phyloP scores from a whole-genome alignment of 129 eudicot genomes.

The Lonicera japonica region DNA sequence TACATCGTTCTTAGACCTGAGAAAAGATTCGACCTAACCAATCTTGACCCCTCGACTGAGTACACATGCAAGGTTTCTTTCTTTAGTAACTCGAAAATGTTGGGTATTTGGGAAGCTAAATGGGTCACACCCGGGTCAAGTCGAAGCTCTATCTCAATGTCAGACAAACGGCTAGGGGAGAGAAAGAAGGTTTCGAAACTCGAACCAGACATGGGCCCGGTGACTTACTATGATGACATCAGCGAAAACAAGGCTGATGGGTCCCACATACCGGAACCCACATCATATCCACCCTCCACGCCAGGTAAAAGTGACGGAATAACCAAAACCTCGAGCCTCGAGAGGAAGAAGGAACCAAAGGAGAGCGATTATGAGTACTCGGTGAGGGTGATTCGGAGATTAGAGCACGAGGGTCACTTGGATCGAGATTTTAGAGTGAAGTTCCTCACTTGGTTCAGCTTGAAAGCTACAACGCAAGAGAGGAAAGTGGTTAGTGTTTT shows the following conservation, averaged over 20 bases:
- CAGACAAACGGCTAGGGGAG: conserved; percentile 12
- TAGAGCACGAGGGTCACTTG: conserved; percentile 54
- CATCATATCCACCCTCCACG: conserved; percentile 43
- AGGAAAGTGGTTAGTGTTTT: conserved; percentile 54
- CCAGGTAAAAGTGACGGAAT: conserved; percentile 53
- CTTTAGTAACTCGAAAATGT: conserved; percentile 39
- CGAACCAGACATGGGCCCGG: not conserved
- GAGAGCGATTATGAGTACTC: conserved; percentile 48
- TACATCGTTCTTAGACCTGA: conserved; percentile 41
- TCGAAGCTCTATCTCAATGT: conserved; percentile 13
- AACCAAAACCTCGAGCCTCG: conserved; percentile 20
- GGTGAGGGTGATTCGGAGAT: conserved; percentile 43
- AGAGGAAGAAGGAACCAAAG: conserved; percentile 16
- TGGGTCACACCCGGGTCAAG: conserved; percentile 40
- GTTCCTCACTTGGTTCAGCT: conserved; percentile 74
- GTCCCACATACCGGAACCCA: not conserved
- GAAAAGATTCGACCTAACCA: conserved; percentile 49
- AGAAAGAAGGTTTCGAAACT: conserved; percentile 2
- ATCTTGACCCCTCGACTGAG: conserved; percentile 55
- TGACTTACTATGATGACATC: not conserved
- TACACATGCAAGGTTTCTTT: conserved; percentile 53
- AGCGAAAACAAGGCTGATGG: conserved; percentile 4
- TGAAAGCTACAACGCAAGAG: conserved; percentile 62
- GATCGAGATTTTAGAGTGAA: conserved; percentile 54
- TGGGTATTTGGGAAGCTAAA: conserved; percentile 59